phyloP scores from a whole-genome alignment of 768 basidiomycete species.

The Postia placenta region DNA sequence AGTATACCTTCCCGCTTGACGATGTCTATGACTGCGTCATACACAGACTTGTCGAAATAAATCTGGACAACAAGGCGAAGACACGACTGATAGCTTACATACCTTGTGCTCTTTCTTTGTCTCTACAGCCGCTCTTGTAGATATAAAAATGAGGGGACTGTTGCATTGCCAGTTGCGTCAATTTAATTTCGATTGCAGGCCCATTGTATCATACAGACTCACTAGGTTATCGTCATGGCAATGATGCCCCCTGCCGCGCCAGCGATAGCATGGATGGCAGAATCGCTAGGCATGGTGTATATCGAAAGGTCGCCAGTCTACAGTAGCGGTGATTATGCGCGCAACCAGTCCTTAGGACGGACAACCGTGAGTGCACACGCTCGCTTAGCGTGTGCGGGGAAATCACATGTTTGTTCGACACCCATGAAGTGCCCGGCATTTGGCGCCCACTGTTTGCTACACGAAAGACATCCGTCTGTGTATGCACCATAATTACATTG shows the following conservation, averaged over 20 bases:
- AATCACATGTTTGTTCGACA: slow-evolving; percentile 2
- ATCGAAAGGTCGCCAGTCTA: neutral
- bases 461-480: too few species aligned
- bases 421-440: too few species aligned
- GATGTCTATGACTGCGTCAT: slow-evolving; percentile 65
- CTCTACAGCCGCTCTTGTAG: slow-evolving; percentile 89
- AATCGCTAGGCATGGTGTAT: slow-evolving; percentile 43
- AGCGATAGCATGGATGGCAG: slow-evolving; percentile 78
- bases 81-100: too few species aligned
- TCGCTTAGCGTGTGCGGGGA: neutral
- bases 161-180: neutral
- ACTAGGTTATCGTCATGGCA: slow-evolving; percentile 92
- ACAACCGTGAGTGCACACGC: too few species aligned
- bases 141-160: slow-evolving; percentile 88
- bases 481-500: too few species aligned
- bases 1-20: slow-evolving; percentile 78
- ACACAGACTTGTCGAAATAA: slow-evolving; percentile 51
- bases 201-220: slow-evolving; percentile 20
- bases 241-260: slow-evolving; percentile 87
- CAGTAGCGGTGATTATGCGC: too few species aligned
- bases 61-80: too few species aligned
- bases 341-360: too few species aligned
- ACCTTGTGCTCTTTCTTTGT: slow-evolving; percentile 77
- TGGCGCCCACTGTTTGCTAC: too few species aligned
- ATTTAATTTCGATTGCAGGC: too few species aligned